Evolutionary conservation across 129 eudicot genomes (phyloP), one percentile per base, ranked within the genome.

Genomic region (Oenanthe sinensis): DNA sequence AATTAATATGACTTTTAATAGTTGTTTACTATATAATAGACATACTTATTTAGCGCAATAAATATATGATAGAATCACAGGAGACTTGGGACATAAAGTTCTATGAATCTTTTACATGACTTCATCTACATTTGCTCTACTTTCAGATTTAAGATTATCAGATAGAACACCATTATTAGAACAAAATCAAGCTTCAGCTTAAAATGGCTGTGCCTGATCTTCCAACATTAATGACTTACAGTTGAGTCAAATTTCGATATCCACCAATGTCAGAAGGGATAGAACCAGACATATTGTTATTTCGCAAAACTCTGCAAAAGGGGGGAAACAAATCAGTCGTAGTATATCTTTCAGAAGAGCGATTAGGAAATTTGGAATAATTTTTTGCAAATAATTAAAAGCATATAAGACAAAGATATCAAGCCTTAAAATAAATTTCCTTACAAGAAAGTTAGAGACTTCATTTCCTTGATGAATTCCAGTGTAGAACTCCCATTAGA

Each of bases 231-330:
- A 48, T 44, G 77, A 85, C 98, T 89, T 85, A 93, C 98, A 93
- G 71, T 54, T 24, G 89, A 26, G 77, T 48, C 78, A 93, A 78
- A 54, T 71, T 91, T 54, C 60, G 85, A 74, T 79, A 76, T 65
- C 80, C 90, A 77, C 89, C 88, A 33, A 93, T 83, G 76, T 85
- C 77, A 15, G 84, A 68, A 73, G 98, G 95, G 67, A 93, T 83
- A 69, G 92, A 79, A 28, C 97, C 97, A 72, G 95, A 86, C 55
- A 91, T 78, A 80, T 89, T 86, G 85, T 86, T 91, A 72, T 91
- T 89, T 79, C 91, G 85, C 83, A 93, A 82, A 81, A 81, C 15
- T 71, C 97, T 93, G 86, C 79, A 82, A 69, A 54, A 76, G 36
- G 42, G 30, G 1, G 2, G 4, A 37, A 69, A 76, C 74, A 77